These are phyloP conservation scores for Sisymbrium altissimum DNA, from an alignment of 345 rosid species.

Conservation along the genomic window DNA sequence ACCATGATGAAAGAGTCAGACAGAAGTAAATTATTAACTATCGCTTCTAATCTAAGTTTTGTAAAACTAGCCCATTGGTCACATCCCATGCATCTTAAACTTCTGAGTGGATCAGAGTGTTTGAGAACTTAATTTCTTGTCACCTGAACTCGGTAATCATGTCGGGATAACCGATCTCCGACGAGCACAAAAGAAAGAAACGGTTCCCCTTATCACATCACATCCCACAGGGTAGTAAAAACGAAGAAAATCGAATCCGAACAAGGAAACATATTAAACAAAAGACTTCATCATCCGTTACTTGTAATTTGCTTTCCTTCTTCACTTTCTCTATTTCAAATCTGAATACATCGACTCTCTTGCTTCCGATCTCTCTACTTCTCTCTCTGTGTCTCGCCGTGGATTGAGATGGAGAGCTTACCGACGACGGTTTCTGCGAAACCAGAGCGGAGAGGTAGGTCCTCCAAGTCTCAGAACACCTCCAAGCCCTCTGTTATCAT, in stretches of 20 bases:
- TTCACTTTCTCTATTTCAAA: not conserved
- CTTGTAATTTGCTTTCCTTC: constrained; percentile 1
- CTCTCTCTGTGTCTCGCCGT: not conserved
- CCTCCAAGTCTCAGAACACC: constrained; percentile 57
- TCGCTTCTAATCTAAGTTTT: not conserved
- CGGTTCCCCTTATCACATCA: not conserved
- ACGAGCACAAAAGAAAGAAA: constrained; percentile 7
- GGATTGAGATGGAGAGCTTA: constrained; percentile 62
- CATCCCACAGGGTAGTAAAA: too few relatives aligned
- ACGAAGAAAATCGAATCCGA: not conserved
- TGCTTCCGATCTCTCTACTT: not conserved
- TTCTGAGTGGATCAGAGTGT: constrained; percentile 1
- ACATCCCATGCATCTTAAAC: not conserved
- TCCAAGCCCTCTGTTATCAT: constrained; percentile 66
- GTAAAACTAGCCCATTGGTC: not conserved
- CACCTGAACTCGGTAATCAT: not conserved
- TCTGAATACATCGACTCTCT: not conserved
- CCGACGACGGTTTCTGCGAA: constrained; percentile 50
- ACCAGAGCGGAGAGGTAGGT: constrained; percentile 64
- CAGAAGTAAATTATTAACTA: not conserved
- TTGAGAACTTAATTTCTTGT: not conserved
- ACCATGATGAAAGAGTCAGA: not conserved
- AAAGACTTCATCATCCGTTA: not conserved
- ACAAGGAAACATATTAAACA: constrained; percentile 10
- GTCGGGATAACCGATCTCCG: constrained; percentile 29